Evolutionary conservation across 306 rosid species (phyloP), one percentile per base, ranked within the genome.

Genomic region (Medicago lupulina): DNA sequence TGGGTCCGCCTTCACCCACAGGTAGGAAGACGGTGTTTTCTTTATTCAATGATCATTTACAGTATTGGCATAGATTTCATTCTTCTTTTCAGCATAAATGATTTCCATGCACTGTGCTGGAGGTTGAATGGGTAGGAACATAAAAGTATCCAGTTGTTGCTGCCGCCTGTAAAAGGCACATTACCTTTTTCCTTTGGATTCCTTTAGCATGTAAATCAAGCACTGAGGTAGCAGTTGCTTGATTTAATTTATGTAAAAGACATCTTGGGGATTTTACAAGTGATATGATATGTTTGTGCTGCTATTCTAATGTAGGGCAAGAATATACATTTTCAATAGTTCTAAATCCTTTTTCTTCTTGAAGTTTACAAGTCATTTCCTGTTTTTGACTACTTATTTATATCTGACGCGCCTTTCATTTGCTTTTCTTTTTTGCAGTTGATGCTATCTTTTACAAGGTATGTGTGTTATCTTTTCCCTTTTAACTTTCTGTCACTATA

Each of bases 381-480:
- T 58, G 62, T 67, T 58, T 74, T 25, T 81, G 3, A 40, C 77
- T 59, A 11, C 36, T 73, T 67, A 11, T 73, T 53, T 57, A 23
- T 61, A 61, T 80, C 90, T 86, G 74, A 88, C 34, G 70, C 39
- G 54, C 58, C 11, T 54, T 28, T 68, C 70, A 65, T 71, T 49
- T 79, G 49, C 18, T 53, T 76, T 46, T 34, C 54, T 65, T 70
- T 14, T 84, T 86, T 80, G 87, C 96, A 89, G 99, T 67, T 47
- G 93, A 89, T 71, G 73, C 82, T 47, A 78, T 89, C 84, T 92
- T 86, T 83, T 92, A 78, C 79, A 89, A 89, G 99, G 99, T 95
- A 38, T 19, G 85, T 36, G 80, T 46, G 17, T 51, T 21, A 47
- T 70, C 59, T 23, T 77, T 63, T 57, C 6, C 19, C 3, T 57